Evolutionary conservation across 352 stramenopile genomes (phyloP).

Genomic region (Phytophthora boehmeriae): DNA sequence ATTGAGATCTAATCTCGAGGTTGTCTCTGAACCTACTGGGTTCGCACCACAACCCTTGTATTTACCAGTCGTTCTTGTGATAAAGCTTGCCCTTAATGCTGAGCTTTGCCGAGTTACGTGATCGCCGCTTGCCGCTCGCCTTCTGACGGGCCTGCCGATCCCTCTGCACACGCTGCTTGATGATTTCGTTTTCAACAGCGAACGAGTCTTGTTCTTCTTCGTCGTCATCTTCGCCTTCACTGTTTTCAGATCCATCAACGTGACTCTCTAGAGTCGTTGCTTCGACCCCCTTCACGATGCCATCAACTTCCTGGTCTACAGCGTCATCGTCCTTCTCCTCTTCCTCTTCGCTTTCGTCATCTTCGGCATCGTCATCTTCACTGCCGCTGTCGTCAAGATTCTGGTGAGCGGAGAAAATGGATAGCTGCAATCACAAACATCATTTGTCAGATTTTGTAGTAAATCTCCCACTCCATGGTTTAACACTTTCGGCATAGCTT

Average conservation of each 20-base stretch:
- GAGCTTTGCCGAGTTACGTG: constrained; percentile 84
- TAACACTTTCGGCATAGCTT: constrained; percentile 21
- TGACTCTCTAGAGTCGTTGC: constrained; percentile 29
- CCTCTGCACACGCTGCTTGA: constrained; percentile 84
- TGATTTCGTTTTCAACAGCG: constrained; percentile 69
- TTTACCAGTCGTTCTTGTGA: constrained; percentile 85
- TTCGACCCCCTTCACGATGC: constrained; percentile 46
- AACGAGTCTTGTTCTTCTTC: constrained; percentile 41
- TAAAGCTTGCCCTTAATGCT: constrained; percentile 87
- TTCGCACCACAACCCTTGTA: background rate
- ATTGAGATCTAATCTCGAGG: background rate
- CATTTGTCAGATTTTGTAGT: constrained; percentile 4
- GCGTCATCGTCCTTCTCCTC: constrained; percentile 39
- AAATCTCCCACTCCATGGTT: background rate
- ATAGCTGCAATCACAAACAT: constrained; percentile 48
- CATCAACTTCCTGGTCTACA: constrained; percentile 36
- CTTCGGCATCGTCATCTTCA: constrained; percentile 47
- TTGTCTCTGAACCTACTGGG: background rate
- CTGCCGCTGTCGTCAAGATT: constrained; percentile 43
- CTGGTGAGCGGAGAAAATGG: constrained; percentile 84
- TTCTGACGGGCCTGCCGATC: constrained; percentile 67
- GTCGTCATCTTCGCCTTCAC: constrained; percentile 37
- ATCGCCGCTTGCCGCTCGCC: constrained; percentile 56
- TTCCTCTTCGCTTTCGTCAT: constrained; percentile 51
- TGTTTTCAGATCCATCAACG: constrained; percentile 28